These are phyloP conservation scores for Metarhizium sp. DNA, from an alignment of 2,329 filamentous ascomycete species.

Conservation along the genomic window DNA sequence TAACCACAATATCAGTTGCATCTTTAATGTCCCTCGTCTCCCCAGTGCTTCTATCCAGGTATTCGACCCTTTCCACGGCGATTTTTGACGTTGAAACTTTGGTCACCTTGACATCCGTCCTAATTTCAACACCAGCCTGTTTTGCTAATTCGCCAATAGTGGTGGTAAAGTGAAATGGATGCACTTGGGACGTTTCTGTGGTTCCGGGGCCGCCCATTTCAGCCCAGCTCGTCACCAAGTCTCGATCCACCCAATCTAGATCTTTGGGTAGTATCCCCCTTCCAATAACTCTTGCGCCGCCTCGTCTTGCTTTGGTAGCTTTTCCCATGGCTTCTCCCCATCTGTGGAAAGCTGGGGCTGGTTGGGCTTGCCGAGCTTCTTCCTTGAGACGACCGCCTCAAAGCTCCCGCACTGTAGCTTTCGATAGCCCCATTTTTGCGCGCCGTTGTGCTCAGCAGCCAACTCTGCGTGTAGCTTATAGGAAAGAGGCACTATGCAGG, in stretches of 20 bases:
- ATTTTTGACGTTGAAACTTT: constrained; percentile 47
- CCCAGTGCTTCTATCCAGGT: constrained; percentile 37
- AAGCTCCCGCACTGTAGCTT: constrained; percentile 62
- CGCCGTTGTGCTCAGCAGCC: constrained; percentile 73
- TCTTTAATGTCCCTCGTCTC: constrained; percentile 26
- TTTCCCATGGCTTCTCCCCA: constrained; percentile 44
- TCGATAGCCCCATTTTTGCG: constrained; percentile 78
- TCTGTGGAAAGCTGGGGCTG: constrained; percentile 15
- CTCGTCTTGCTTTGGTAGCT: constrained; percentile 49
- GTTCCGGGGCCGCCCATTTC: constrained; percentile 66
- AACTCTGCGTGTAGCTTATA: constrained; percentile 77
- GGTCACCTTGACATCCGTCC: constrained; percentile 57
- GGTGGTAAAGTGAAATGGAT: constrained; percentile 84
- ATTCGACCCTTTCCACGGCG: constrained; percentile 52
- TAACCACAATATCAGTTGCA: constrained; percentile 45
- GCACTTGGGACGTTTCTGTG: constrained; percentile 82
- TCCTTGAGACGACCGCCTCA: constrained; percentile 26
- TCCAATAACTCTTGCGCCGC: constrained; percentile 37
- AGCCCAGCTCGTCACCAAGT: constrained; percentile 60
- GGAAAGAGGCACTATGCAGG: constrained; percentile 73
- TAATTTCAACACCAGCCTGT: constrained; percentile 58
- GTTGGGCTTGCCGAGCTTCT: constrained; percentile 23
- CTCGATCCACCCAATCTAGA: constrained; percentile 73
- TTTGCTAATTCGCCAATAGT: constrained; percentile 69
- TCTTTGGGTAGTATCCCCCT: constrained; percentile 60